These are phyloP conservation scores for Tricholoma hemisulphureum DNA, from an alignment of 768 basidiomycete genomes.

Conservation along the genomic window DNA sequence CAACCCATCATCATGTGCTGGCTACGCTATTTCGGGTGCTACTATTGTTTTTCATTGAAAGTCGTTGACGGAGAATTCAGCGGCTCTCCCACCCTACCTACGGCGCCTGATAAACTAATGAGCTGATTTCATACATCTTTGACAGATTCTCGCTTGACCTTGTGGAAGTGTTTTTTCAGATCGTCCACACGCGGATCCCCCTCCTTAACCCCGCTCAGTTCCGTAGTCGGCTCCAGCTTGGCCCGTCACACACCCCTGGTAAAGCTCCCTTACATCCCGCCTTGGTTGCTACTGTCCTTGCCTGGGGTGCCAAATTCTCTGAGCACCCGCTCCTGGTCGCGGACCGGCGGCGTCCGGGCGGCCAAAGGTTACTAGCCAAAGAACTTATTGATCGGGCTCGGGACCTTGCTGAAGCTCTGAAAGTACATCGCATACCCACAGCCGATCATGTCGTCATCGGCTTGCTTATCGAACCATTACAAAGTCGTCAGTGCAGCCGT, in stretches of 20 bases:
- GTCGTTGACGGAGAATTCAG: conserved; percentile 18
- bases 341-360: conserved; percentile 68
- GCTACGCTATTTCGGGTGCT: background rate
- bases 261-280: conserved; percentile 62
- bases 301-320: conserved; percentile 92
- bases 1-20: conserved; percentile 30
- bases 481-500: conserved; percentile 72
- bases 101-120: conserved; percentile 12
- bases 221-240: conserved; percentile 63
- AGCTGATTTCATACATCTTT: conserved; percentile 16
- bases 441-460: conserved; percentile 81
- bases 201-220: conserved; percentile 83
- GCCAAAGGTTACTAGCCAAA: conserved; percentile 77
- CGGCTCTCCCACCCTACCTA: conserved; percentile 7
- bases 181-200: conserved; percentile 84
- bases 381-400: conserved; percentile 76
- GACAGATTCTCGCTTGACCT: conserved; percentile 87
- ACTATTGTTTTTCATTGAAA: conserved; percentile 20
- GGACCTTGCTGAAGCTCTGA: conserved; percentile 83
- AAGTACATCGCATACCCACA: conserved; percentile 78
- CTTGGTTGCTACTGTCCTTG: conserved; percentile 81
- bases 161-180: conserved; percentile 93
- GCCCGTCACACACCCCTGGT: conserved; percentile 27
- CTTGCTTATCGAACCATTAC: conserved; percentile 77
- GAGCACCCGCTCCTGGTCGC: conserved; percentile 82